These are phyloP conservation scores for Pythium volutum DNA, from an alignment of 352 stramenopile species.

Conservation along the genomic window DNA sequence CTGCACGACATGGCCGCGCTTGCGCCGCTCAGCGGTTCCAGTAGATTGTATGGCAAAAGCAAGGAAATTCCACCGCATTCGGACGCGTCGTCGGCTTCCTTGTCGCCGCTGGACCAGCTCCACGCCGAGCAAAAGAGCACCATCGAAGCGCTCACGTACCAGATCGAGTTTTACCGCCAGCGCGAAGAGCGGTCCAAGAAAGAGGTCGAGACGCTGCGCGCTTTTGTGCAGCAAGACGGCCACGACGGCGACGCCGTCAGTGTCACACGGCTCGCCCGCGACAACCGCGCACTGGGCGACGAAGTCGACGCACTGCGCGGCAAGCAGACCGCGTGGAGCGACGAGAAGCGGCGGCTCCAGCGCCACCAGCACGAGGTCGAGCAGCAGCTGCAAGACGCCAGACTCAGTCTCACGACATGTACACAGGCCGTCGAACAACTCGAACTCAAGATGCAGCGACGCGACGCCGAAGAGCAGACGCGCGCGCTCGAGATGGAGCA, in stretches of 20 bases:
- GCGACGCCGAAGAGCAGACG: slow-evolving; percentile 59
- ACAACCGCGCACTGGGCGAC: slow-evolving; percentile 60
- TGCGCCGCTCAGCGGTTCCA: not conserved
- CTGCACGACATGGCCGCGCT: slow-evolving; percentile 6
- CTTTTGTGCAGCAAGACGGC: slow-evolving; percentile 19
- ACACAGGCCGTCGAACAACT: slow-evolving; percentile 71
- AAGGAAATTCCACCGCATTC: too few relatives aligned
- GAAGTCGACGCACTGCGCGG: slow-evolving; percentile 45
- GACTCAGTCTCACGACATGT: slow-evolving; percentile 53
- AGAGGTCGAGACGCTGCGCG: slow-evolving; percentile 55
- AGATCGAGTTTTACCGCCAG: slow-evolving; percentile 79
- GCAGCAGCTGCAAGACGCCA: slow-evolving; percentile 54
- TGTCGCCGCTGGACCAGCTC: slow-evolving; percentile 60
- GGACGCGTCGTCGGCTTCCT: slow-evolving; percentile 34
- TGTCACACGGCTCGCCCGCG: slow-evolving; percentile 42
- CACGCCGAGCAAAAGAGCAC: slow-evolving; percentile 79
- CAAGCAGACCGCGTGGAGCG: slow-evolving; percentile 40
- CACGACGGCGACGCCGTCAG: slow-evolving; percentile 16
- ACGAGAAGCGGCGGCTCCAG: slow-evolving; percentile 42
- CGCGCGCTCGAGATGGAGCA: slow-evolving; percentile 53
- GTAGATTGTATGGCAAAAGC: slow-evolving; percentile 1
- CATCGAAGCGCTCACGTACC: slow-evolving; percentile 73
- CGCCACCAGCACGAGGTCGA: slow-evolving; percentile 49
- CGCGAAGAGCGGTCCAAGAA: slow-evolving; percentile 65
- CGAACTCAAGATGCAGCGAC: slow-evolving; percentile 75